phyloP scores from a whole-genome alignment of 805 yeast species.

The Wickerhamiella kurtzmanii region DNA sequence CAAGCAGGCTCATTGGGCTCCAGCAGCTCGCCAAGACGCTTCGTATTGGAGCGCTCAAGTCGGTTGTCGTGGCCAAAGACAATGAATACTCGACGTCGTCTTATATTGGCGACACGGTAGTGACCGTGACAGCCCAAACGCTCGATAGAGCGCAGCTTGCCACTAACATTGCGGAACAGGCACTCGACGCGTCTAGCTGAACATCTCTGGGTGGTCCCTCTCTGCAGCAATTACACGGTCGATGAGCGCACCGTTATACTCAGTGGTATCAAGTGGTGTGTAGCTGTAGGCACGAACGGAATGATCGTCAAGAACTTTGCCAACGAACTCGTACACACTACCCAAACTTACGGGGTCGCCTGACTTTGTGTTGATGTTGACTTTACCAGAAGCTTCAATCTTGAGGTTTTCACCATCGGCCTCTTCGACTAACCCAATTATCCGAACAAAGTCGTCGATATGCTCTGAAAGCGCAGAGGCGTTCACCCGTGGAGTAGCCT shows the following conservation, averaged over 20 bases:
- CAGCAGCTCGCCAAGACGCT: conserved; percentile 12
- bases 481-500: conserved; percentile 18
- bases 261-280: conserved; percentile 17
- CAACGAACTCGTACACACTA: conserved; percentile 25
- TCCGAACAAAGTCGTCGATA: conserved; percentile 19
- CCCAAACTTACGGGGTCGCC: conserved; percentile 18
- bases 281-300: conserved; percentile 19
- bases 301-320: conserved; percentile 23
- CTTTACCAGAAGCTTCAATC: conserved; percentile 25
- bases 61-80: conserved; percentile 7
- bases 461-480: conserved; percentile 19
- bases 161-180: background rate
- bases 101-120: conserved; percentile 1
- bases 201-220: background rate
- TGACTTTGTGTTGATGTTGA: conserved; percentile 19
- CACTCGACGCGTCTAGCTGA: background rate
- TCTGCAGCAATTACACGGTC: background rate
- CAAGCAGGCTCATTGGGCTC: conserved; percentile 7
- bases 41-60: conserved; percentile 15
- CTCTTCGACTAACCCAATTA: conserved; percentile 25
- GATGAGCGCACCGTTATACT: background rate
- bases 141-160: conserved; percentile 11
- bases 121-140: conserved; percentile 3
- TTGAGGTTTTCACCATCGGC: conserved; percentile 18
- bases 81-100: conserved; percentile 6